phyloP scores from a whole-genome alignment of 2,329 filamentous ascomycete species.

The Chaetomium strumarium region DNA sequence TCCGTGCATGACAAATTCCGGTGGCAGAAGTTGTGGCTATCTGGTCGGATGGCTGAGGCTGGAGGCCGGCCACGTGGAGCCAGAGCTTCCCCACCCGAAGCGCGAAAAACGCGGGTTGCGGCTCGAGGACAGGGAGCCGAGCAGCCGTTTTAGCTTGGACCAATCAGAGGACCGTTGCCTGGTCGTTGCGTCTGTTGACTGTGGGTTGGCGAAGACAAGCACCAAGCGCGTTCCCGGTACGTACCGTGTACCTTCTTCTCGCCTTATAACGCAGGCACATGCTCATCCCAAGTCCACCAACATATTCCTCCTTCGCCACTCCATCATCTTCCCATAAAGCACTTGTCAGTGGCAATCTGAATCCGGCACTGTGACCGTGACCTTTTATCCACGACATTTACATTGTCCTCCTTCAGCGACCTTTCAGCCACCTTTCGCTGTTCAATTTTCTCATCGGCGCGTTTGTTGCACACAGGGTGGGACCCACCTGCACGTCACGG shows the following conservation, averaged over 20 bases:
- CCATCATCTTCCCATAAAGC: neutral
- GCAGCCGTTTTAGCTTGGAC: conserved; percentile 22
- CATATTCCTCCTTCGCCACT: neutral
- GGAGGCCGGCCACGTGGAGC: conserved; percentile 22
- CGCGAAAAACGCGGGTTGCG: conserved; percentile 25
- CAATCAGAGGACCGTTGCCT: conserved; percentile 50
- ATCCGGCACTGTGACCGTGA: too few relatives aligned
- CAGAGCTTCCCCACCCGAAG: conserved; percentile 16
- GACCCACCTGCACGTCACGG: neutral
- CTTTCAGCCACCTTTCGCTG: neutral
- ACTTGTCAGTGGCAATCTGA: neutral
- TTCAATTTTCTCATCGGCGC: neutral
- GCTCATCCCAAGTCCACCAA: neutral
- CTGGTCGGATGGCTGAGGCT: too few relatives aligned
- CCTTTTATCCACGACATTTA: too few relatives aligned
- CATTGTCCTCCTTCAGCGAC: neutral
- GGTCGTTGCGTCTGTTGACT: conserved; percentile 51
- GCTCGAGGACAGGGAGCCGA: conserved; percentile 12
- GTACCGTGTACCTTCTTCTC: conserved; percentile 24
- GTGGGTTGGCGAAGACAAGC: conserved; percentile 21
- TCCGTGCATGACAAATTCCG: neutral
- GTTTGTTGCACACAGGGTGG: neutral
- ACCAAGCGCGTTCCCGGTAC: conserved; percentile 22
- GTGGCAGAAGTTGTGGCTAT: too few relatives aligned
- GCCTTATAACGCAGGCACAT: conserved; percentile 1